These are phyloP conservation scores for Leccinum pellstonianum DNA, from an alignment of 768 basidiomycete genomes.

Conservation along the genomic window DNA sequence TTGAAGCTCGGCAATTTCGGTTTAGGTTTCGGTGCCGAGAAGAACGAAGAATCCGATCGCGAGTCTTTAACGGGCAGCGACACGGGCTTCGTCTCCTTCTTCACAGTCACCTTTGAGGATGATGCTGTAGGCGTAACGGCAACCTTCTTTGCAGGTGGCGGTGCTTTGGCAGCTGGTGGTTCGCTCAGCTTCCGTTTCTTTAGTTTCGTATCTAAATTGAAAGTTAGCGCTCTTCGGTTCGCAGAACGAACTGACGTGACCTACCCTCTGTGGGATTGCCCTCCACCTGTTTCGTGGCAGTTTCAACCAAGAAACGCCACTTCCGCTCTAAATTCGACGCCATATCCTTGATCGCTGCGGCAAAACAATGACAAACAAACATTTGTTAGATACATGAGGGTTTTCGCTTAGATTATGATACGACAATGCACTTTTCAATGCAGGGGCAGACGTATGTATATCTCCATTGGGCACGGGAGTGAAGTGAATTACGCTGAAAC, in stretches of 20 bases:
- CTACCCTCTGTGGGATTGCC: conserved; percentile 61
- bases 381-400: conserved; percentile 66
- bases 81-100: conserved; percentile 52
- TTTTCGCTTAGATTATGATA: conserved; percentile 35
- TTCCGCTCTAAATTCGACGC: conserved; percentile 82
- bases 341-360: conserved; percentile 89
- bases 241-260: conserved; percentile 54
- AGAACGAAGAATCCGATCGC: conserved; percentile 85
- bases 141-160: conserved; percentile 64
- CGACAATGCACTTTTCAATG: conserved; percentile 31
- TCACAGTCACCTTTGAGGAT: conserved; percentile 39
- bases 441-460: conserved; percentile 30
- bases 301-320: conserved; percentile 68
- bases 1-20: conserved; percentile 84
- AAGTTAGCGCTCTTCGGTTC: conserved; percentile 26
- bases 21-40: conserved; percentile 83
- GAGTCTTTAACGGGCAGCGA: conserved; percentile 60
- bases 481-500: conserved; percentile 15
- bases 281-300: conserved; percentile 45
- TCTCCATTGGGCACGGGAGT: conserved; percentile 27
- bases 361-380: conserved; percentile 41
- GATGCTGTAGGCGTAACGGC: conserved; percentile 39
- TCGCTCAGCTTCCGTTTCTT: conserved; percentile 80
- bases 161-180: conserved; percentile 42
- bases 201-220: conserved; percentile 46